Conservation (phyloP, 768 basidiomycete genomes). For the Galerina sulciceps region DNA sequence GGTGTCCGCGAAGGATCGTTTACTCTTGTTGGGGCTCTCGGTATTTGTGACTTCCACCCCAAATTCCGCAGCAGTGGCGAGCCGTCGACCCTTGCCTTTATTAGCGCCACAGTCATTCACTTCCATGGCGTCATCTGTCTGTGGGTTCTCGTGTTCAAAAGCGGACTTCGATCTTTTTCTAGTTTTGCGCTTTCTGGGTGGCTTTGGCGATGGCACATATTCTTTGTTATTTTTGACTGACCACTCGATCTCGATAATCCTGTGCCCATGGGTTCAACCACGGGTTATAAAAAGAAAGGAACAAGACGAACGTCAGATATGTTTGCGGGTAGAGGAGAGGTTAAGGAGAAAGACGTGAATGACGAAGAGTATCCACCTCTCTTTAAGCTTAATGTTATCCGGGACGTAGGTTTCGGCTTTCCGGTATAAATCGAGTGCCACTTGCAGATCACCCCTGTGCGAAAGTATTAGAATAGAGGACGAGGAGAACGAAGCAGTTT, state of each 20-base stretch:
- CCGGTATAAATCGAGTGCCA: slow-evolving; percentile 80
- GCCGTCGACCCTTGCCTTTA: slow-evolving; percentile 17
- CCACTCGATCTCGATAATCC: slow-evolving; percentile 86
- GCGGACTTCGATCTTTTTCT: slow-evolving; percentile 34
- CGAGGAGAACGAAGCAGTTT: slow-evolving; percentile 1
- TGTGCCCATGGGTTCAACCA: slow-evolving; percentile 41
- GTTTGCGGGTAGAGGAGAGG: slow-evolving; percentile 40
- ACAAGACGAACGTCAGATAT: slow-evolving; percentile 45
- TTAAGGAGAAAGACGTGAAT: slow-evolving; percentile 66
- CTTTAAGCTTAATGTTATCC: slow-evolving; percentile 84
- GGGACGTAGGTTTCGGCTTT: slow-evolving; percentile 84
- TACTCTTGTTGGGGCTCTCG: slow-evolving; percentile 41
- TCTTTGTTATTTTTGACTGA: slow-evolving; percentile 65
- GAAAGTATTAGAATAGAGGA: slow-evolving; percentile 5
- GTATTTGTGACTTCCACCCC: slow-evolving; percentile 50
- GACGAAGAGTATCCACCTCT: slow-evolving; percentile 84
- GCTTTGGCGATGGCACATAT: slow-evolving; percentile 65
- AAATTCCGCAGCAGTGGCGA: slow-evolving; percentile 34
- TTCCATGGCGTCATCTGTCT: slow-evolving; percentile 31
- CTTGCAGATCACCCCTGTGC: slow-evolving; percentile 75
- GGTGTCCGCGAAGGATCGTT: slow-evolving; percentile 36
- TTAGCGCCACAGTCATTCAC: slow-evolving; percentile 26
- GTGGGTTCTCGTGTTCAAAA: slow-evolving; percentile 27
- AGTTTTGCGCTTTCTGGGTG: slow-evolving; percentile 39
- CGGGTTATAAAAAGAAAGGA: slow-evolving; percentile 33